Percentiles rank a stretch among this genome's conserved stretches.
phyloP scores from a whole-genome alignment of 192 early-diverging fungal genomes.

The Coemansia sp. region DNA sequence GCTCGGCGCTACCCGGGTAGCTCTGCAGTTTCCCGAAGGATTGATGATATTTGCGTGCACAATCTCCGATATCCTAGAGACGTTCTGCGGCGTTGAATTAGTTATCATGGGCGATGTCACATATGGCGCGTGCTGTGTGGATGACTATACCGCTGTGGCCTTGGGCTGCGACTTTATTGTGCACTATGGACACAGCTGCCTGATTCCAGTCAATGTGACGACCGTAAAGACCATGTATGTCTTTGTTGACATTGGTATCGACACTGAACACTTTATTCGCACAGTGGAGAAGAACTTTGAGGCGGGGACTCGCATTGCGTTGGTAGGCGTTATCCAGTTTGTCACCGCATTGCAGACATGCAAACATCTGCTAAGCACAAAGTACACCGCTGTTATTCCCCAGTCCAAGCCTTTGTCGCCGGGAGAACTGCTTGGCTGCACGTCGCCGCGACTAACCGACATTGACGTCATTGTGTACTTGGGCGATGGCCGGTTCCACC shows the following conservation, averaged over 20 bases:
- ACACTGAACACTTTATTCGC: constrained; percentile 86
- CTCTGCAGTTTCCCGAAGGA: constrained; percentile 97
- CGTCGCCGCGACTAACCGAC: constrained; percentile 77
- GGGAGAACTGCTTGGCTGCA: constrained; percentile 96
- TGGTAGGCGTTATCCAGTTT: constrained; percentile 97
- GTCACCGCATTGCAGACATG: constrained; percentile 78
- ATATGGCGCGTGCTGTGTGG: constrained; percentile 98
- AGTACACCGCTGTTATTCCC: constrained; percentile 76
- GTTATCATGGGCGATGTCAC: constrained; percentile 99
- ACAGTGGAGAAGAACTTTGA: constrained; percentile 89
- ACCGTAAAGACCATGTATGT: constrained; percentile 95
- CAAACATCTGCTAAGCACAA: constrained; percentile 46
- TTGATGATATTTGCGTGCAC: constrained; percentile 91
- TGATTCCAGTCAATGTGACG: constrained; percentile 95
- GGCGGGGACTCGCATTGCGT: constrained; percentile 65
- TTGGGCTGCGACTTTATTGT: constrained; percentile 97
- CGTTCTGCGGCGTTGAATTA: constrained; percentile 76
- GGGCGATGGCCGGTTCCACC: constrained; percentile 96
- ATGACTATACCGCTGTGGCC: constrained; percentile 91
- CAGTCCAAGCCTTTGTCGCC: constrained; percentile 94
- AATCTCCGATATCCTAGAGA: constrained; percentile 90
- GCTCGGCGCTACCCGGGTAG: constrained; percentile 76
- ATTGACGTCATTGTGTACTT: constrained; percentile 79
- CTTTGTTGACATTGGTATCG: constrained; percentile 98
- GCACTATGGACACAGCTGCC: constrained; percentile 96